Evolutionary conservation across 352 stramenopile species (phyloP), one percentile per base, ranked within the genome.

Genomic region (Globisporangium apiculatum): DNA sequence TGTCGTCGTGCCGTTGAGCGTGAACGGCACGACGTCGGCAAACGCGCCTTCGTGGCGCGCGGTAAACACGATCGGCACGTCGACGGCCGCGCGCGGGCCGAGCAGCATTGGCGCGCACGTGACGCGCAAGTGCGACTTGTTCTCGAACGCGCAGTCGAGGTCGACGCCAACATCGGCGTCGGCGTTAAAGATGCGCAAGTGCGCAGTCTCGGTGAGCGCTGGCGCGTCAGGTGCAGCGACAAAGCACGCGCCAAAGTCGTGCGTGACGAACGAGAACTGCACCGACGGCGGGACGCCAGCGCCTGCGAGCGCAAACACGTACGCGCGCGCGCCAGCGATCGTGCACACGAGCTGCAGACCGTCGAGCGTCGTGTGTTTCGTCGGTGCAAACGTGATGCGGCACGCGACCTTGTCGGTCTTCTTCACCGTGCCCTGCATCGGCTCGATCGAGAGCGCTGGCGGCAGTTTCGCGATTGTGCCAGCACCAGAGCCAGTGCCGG

Each of bases 221-320:
- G 69, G 53, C 4, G 72, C 71, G 46, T 93, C 89, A 2, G 76
- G 68, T 51, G 89, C 86, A n/a, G 86, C 78, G 49, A 97, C 79
- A 38, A 98, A 98, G 62, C 89, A 97, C 31, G 88, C 62, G 0
- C 91, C 91, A 74, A 98, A 98, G 64, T 98, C 86, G 57, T 96
- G 75, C 10, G 87, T 59, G 11, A 75, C 84, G 68, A 97, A 96
- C 6, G 85, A 96, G 48, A 98, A 97, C 35, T 92, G 76, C 17
- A 98, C 54, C 15, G 78, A 88, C 7, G 93, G 93, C 48, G 79
- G 82, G 18, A 95, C 80, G 7, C 84, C 89, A 11, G 67, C 72
- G 49, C 91, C 92, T 8, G 79, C 73, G 2, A 97, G 61, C 12
- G 69, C 62, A 42, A 97, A 72, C 10, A 67, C 45, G 67, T 98